phyloP scores from a whole-genome alignment of 208 protist genomes.

The Jaenimonas drosophilae region DNA sequence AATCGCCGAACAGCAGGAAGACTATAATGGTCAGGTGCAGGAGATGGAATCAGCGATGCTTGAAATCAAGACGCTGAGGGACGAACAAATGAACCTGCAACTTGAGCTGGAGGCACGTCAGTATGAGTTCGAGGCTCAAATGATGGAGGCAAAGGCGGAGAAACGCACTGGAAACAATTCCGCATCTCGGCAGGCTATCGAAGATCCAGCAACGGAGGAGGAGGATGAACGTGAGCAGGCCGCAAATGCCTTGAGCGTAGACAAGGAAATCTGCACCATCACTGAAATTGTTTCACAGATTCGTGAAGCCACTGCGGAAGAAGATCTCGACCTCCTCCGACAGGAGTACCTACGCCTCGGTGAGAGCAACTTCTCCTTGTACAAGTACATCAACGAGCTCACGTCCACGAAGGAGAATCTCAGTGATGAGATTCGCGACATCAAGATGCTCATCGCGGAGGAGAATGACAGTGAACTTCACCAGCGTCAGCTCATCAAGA shows the following conservation, averaged over 20 bases:
- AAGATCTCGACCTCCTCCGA: slow-evolving; percentile 82
- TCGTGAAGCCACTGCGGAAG: slow-evolving; percentile 56
- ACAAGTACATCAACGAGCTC: slow-evolving; percentile 95
- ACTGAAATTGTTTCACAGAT: slow-evolving; percentile 82
- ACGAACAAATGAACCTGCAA: slow-evolving; percentile 72
- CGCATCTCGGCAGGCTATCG: slow-evolving; percentile 2
- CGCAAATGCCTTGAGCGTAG: slow-evolving; percentile 24
- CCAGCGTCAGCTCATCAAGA: slow-evolving; percentile 72
- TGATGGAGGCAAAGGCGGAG: slow-evolving; percentile 18
- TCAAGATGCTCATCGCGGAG: slow-evolving; percentile 71
- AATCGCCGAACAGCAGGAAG: slow-evolving; percentile 69
- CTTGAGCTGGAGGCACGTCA: slow-evolving; percentile 77
- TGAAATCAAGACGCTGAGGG: slow-evolving; percentile 83
- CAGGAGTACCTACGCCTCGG: slow-evolving; percentile 82
- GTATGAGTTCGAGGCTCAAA: slow-evolving; percentile 62
- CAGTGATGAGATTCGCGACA: slow-evolving; percentile 77
- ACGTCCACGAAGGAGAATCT: slow-evolving; percentile 85
- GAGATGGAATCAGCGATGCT: slow-evolving; percentile 76
- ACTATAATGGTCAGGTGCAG: slow-evolving; percentile 64
- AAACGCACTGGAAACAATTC: not conserved
- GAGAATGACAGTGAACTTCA: slow-evolving; percentile 66
- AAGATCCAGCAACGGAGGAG: slow-evolving; percentile 1
- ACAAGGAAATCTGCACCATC: slow-evolving; percentile 35
- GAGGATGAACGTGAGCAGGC: slow-evolving; percentile 19
- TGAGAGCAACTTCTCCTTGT: slow-evolving; percentile 94